These are phyloP conservation scores for Soucietia sequanensis DNA, from an alignment of 805 yeast species.

Conservation along the genomic window DNA sequence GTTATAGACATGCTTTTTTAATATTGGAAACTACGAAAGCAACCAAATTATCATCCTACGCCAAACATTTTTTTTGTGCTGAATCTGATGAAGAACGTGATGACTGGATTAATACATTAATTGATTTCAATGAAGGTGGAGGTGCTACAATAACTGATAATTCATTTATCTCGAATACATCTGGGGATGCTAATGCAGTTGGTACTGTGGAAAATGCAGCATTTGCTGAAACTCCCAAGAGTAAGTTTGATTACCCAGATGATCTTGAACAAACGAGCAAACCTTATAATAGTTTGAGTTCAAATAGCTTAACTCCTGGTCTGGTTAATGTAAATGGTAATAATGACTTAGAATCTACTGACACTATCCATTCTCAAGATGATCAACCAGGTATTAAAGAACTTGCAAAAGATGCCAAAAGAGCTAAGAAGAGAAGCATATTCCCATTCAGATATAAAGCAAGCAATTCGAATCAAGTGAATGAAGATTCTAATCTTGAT, in stretches of 20 bases:
- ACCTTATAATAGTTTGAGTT: not conserved
- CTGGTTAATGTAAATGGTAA: not conserved
- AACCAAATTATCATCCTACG: constrained; percentile 31
- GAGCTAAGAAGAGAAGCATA: constrained; percentile 53
- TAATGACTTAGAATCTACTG: constrained; percentile 1
- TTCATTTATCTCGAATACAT: constrained; percentile 1
- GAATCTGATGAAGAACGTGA: constrained; percentile 78
- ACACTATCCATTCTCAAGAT: constrained; percentile 1
- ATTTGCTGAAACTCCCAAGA: constrained; percentile 6
- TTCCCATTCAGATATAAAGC: constrained; percentile 53
- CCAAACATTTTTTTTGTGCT: constrained; percentile 70
- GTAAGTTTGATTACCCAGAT: constrained; percentile 12
- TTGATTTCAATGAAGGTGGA: constrained; percentile 27
- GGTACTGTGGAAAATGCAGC: no score
- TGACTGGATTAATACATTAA: constrained; percentile 56
- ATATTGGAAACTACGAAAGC: constrained; percentile 46
- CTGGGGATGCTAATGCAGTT: constrained; percentile 4
- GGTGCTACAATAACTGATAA: constrained; percentile 1
- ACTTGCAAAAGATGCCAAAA: constrained; percentile 38
- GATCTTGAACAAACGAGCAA: constrained; percentile 8
- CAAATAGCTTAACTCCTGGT: not conserved
- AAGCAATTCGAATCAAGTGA: not conserved
- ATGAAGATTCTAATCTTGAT: not conserved
- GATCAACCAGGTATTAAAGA: constrained; percentile 2
- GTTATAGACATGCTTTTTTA: constrained; percentile 61